Conservation (phyloP, 192 early-diverging fungal species). For the Radiomyces spectabilis region DNA sequence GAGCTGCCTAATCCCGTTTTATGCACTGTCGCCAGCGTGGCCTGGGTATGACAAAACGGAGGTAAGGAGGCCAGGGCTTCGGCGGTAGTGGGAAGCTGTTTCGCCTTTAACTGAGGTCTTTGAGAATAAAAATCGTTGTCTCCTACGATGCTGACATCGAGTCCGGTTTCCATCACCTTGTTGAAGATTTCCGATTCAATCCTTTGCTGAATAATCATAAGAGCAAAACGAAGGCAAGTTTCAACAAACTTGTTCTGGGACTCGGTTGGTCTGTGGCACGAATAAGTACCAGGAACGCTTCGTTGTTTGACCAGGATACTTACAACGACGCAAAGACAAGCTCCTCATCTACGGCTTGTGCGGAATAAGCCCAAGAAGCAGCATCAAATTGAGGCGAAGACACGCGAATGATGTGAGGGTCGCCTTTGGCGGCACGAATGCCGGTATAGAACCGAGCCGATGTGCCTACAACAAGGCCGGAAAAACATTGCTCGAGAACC, state of each 20-base stretch:
- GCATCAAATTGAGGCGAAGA: constrained; percentile 83
- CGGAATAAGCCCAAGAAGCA: constrained; percentile 69
- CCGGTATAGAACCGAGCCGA: constrained; percentile 79
- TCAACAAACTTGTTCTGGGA: constrained; percentile 63
- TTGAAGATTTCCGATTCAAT: constrained; percentile 18
- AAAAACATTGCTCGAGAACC: constrained; percentile 73
- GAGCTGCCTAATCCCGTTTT: constrained; percentile 98
- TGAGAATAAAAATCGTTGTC: constrained; percentile 99
- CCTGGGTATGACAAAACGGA: constrained; percentile 55
- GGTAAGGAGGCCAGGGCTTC: constrained; percentile 1
- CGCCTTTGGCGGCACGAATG: constrained; percentile 25
- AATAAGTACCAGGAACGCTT: background rate
- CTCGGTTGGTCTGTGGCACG: constrained; percentile 3
- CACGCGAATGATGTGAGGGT: constrained; percentile 42
- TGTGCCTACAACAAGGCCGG: constrained; percentile 80
- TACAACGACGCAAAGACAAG: constrained; percentile 33
- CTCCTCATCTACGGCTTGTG: constrained; percentile 13
- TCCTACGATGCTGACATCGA: constrained; percentile 76
- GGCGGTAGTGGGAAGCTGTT: constrained; percentile 1
- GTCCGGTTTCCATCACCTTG: constrained; percentile 29
- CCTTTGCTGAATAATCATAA: constrained; percentile 32
- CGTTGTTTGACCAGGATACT: background rate
- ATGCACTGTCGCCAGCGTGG: constrained; percentile 62
- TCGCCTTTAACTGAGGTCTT: constrained; percentile 56
- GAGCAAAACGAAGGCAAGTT: constrained; percentile 36